These are phyloP conservation scores for Schizosaccharomyces cryophilus DNA, from an alignment of 805 yeast species.

Conservation along the genomic window DNA sequence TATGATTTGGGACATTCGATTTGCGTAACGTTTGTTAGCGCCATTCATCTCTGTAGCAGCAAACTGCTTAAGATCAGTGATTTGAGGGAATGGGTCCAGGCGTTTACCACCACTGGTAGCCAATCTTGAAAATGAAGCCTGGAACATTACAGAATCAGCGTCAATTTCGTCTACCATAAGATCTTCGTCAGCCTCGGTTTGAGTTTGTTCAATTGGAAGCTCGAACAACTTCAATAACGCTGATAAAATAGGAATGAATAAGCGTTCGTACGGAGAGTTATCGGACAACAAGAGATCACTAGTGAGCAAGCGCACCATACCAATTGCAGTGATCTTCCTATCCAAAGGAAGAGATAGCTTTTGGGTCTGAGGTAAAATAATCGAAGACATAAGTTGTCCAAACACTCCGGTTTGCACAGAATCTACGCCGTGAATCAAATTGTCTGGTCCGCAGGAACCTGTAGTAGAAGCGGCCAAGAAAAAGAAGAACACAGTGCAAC, in stretches of 20 bases:
- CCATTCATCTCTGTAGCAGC: slow-evolving; percentile 1
- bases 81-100: slow-evolving; percentile 42
- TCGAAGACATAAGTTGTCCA: slow-evolving; percentile 13
- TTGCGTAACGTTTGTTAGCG: neutral
- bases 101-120: slow-evolving; percentile 34
- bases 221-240: slow-evolving; percentile 23
- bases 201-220: slow-evolving; percentile 16
- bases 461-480: slow-evolving; percentile 20
- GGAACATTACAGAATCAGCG: slow-evolving; percentile 49
- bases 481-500: slow-evolving; percentile 40
- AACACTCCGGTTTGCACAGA: slow-evolving; percentile 35
- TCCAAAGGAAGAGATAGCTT: slow-evolving; percentile 19
- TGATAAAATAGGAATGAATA: slow-evolving; percentile 7
- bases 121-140: slow-evolving; percentile 59
- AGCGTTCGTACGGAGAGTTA: slow-evolving; percentile 2
- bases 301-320: slow-evolving; percentile 22
- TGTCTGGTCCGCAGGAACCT: slow-evolving; percentile 21
- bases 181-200: slow-evolving; percentile 16
- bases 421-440: slow-evolving; percentile 41
- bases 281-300: slow-evolving; percentile 14
- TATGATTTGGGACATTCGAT: neutral
- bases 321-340: slow-evolving; percentile 25
- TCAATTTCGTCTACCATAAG: slow-evolving; percentile 16
- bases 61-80: slow-evolving; percentile 2
- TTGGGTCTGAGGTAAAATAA: slow-evolving; percentile 15